phyloP scores from a whole-genome alignment of 2,329 filamentous ascomycete genomes.

The Pleurostoma richardsiae region DNA sequence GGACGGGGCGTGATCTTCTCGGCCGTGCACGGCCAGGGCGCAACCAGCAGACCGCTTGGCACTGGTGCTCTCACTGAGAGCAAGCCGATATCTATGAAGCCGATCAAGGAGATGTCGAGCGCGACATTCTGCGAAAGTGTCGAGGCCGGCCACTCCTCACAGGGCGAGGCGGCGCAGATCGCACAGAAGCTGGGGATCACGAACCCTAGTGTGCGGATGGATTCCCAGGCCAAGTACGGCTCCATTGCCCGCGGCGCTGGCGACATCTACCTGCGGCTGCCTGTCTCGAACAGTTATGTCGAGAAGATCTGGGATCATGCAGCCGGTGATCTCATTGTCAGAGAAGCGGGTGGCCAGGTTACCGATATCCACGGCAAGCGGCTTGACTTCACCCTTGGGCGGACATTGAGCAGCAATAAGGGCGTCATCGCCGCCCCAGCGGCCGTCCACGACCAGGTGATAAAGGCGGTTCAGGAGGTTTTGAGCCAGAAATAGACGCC shows the following conservation, averaged over 20 bases:
- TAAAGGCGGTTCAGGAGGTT: slow-evolving; percentile 78
- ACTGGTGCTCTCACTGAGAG: slow-evolving; percentile 46
- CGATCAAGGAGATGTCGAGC: slow-evolving; percentile 65
- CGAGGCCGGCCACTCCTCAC: slow-evolving; percentile 86
- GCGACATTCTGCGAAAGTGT: slow-evolving; percentile 97
- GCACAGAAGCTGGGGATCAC: slow-evolving; percentile 83
- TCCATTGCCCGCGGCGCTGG: slow-evolving; percentile 91
- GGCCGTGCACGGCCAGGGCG: slow-evolving; percentile 73
- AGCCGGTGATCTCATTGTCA: slow-evolving; percentile 87
- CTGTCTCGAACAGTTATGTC: slow-evolving; percentile 75
- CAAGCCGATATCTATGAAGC: slow-evolving; percentile 73
- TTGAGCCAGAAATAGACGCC: slow-evolving; percentile 42
- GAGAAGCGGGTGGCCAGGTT: slow-evolving; percentile 88
- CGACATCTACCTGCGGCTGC: slow-evolving; percentile 89
- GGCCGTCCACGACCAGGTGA: slow-evolving; percentile 68
- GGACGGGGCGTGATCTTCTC: slow-evolving; percentile 86
- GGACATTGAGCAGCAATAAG: slow-evolving; percentile 86
- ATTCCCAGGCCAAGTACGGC: slow-evolving; percentile 97
- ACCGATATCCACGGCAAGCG: slow-evolving; percentile 82
- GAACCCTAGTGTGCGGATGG: slow-evolving; percentile 86
- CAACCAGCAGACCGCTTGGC: slow-evolving; percentile 69
- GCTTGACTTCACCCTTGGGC: slow-evolving; percentile 80
- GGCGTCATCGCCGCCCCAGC: slow-evolving; percentile 86
- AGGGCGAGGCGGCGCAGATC: slow-evolving; percentile 82
- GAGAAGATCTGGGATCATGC: slow-evolving; percentile 99